A percentile compares a stretch with the other conserved stretches of the same genome.
These are phyloP conservation scores for Sarocladiaceae sp. DNA, from an alignment of 2,329 filamentous ascomycete species.

Conservation along the genomic window DNA sequence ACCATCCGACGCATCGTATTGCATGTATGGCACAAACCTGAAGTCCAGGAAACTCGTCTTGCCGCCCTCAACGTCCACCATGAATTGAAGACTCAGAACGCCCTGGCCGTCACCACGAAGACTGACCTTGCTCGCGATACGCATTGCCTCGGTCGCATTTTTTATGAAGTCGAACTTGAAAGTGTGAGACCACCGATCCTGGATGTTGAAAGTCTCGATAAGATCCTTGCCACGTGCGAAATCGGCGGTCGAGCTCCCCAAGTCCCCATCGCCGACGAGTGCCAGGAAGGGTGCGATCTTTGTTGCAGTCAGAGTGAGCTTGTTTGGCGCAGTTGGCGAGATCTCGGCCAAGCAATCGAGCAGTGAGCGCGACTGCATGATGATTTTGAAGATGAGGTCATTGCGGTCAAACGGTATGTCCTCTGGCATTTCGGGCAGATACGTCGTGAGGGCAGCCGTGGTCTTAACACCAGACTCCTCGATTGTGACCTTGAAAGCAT, in stretches of 20 bases:
- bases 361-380: slow-evolving; percentile 77
- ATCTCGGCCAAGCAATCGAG: slow-evolving; percentile 69
- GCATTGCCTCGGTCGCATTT: slow-evolving; percentile 88
- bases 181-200: slow-evolving; percentile 57
- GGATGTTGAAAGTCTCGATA: slow-evolving; percentile 70
- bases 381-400: slow-evolving; percentile 82
- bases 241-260: slow-evolving; percentile 62
- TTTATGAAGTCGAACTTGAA: slow-evolving; percentile 88
- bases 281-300: slow-evolving; percentile 67
- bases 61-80: slow-evolving; percentile 79
- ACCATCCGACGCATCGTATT: slow-evolving; percentile 50
- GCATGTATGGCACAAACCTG: slow-evolving; percentile 69
- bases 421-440: slow-evolving; percentile 68
- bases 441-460: slow-evolving; percentile 86
- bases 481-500: slow-evolving; percentile 78
- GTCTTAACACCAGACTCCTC: slow-evolving; percentile 85
- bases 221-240: slow-evolving; percentile 62
- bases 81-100: slow-evolving; percentile 90
- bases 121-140: slow-evolving; percentile 85
- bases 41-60: slow-evolving; percentile 76
- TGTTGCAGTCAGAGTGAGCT: slow-evolving; percentile 64
- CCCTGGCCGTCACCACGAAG: slow-evolving; percentile 84
- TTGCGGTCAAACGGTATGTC: slow-evolving; percentile 87
- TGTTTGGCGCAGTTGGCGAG: slow-evolving; percentile 65
- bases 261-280: slow-evolving; percentile 57